Base-by-base conservation (phyloP, 2,329 filamentous ascomycete genomes). In the Aspergillus sp. region DNA sequence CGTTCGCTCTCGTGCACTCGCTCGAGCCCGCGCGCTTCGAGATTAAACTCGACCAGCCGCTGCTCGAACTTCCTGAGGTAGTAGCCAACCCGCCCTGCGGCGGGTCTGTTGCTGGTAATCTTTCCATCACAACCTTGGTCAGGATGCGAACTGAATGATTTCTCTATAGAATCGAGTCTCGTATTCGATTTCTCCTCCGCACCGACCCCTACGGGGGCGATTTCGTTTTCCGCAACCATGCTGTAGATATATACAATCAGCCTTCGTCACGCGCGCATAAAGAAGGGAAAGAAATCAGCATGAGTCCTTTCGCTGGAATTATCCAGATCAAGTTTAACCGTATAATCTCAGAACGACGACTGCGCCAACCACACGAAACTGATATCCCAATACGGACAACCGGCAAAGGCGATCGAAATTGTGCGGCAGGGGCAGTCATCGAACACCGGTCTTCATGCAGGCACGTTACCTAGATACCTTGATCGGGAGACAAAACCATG, bases 11-110 rank as follows among this genome's bases (percentile, higher is more conserved):
- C 66, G 44, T 74, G 68, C 1, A 82, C 79, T 26, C 79, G 73
- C 57, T 80, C 71, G 42, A 82, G 81, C 6, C 80, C 80, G 41
- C 80, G 74, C 8, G 76, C 73, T 58, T 83, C 80, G 41, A 81
- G 65, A 40, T 69, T 69, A 53, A 69, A 71, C 49, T 65, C 65
- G n/a, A 69, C 54, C 9, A 71, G 58, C 40, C 64, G 62, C 36
- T 62, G 58, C 58, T 72, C 70, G 48, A 72, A 68, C 9, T 57
- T 53, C 49, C 56, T 59, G 42, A 65, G 45, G 43, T 64, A 56
- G 6, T 55, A 55, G 30, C 59, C 59, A 30, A 69, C 40, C 29
- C 61, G 61, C 5, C 54, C 50, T n/a, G 57, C 51, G 32, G 54
- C 44, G 45, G 48, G 53, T 5, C 47, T 42, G 29, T 49, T 48